These are phyloP conservation scores for Plasmodium fragile DNA, from an alignment of 169 alveolate species.

Conservation along the genomic window DNA sequence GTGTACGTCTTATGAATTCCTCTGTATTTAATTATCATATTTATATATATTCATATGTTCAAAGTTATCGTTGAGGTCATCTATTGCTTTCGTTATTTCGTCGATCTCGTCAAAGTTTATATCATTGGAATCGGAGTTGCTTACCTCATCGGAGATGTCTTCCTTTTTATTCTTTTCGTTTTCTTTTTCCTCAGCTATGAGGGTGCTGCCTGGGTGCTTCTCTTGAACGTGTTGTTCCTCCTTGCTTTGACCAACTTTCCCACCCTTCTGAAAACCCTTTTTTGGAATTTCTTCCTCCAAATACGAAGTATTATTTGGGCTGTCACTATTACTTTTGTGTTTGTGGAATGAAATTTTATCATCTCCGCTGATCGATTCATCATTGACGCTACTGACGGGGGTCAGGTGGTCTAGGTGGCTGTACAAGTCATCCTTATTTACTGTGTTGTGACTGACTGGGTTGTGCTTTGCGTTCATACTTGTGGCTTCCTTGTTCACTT, in stretches of 20 bases:
- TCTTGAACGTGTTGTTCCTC: neutral
- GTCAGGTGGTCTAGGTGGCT: neutral
- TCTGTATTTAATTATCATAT: conserved; percentile 23
- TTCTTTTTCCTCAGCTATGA: neutral
- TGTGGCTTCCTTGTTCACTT: neutral
- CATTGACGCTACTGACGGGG: neutral
- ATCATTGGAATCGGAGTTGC: conserved; percentile 33
- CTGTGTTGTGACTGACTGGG: neutral
- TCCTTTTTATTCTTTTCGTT: neutral
- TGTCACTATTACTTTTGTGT: neutral
- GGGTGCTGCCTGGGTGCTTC: neutral
- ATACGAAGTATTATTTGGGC: neutral
- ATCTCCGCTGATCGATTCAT: neutral
- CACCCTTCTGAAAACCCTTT: neutral
- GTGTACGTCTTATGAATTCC: neutral
- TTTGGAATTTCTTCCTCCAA: neutral
- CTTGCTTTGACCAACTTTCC: neutral
- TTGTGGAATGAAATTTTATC: neutral
- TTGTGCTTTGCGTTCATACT: neutral
- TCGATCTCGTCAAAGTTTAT: conserved; percentile 68
- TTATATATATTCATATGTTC: conserved; percentile 74
- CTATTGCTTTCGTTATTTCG: conserved; percentile 71
- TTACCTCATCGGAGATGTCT: neutral
- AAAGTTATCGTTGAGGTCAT: conserved; percentile 56
- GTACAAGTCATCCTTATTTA: neutral